These are phyloP conservation scores for Anthracocystis panici-leucophaei DNA, from an alignment of 1,284 basidiomycete species.

Conservation along the genomic window DNA sequence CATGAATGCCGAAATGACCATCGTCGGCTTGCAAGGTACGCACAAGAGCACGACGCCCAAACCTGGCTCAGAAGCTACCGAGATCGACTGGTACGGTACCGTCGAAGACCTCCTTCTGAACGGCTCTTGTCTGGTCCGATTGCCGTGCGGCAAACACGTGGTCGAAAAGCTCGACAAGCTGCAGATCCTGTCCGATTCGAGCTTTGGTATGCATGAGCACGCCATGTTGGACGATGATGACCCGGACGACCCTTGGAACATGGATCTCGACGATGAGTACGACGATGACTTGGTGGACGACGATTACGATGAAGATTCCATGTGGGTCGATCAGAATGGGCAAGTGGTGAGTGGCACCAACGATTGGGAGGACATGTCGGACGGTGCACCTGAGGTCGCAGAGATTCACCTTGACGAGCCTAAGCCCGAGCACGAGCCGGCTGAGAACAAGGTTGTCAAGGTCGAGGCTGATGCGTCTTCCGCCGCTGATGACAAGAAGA, in stretches of 20 bases:
- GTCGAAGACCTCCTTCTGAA: constrained; percentile 70
- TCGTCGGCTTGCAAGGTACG: constrained; percentile 5
- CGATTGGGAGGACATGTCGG: constrained; percentile 62
- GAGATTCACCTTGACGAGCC: constrained; percentile 33
- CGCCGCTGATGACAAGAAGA: background rate
- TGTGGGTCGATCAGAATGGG: constrained; percentile 58
- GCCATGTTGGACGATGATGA: constrained; percentile 27
- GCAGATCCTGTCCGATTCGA: constrained; percentile 43
- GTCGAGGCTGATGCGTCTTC: background rate
- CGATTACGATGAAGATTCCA: constrained; percentile 35
- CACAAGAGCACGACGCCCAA: constrained; percentile 5
- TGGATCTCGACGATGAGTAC: constrained; percentile 16
- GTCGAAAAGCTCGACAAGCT: constrained; percentile 54
- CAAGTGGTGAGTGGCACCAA: constrained; percentile 49
- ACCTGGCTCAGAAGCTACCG: constrained; percentile 29
- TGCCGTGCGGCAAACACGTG: constrained; percentile 66
- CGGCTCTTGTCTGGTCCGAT: constrained; percentile 68
- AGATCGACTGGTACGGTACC: constrained; percentile 72
- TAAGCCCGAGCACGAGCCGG: constrained; percentile 8
- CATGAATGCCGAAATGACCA: constrained; percentile 31
- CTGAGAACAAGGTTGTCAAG: constrained; percentile 4
- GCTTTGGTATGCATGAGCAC: constrained; percentile 50
- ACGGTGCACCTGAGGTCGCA: constrained; percentile 33
- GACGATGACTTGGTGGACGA: constrained; percentile 14
- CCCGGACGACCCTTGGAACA: constrained; percentile 26